phyloP scores from a whole-genome alignment of 345 rosid species.

The Arabidopsis arenosa region DNA sequence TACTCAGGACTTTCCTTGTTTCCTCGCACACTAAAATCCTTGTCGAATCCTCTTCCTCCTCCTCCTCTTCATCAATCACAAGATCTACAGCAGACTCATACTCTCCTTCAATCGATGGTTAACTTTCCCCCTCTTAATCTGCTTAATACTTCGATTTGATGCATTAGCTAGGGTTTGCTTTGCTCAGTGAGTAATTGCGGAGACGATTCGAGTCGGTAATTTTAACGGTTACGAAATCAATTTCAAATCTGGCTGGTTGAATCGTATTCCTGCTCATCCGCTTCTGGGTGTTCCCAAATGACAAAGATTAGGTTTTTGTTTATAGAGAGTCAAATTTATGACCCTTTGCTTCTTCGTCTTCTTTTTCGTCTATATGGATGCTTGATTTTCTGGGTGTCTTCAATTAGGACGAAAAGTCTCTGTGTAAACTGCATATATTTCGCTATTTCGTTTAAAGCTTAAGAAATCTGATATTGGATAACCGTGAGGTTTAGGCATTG shows the following conservation, averaged over 20 bases:
- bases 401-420: background rate
- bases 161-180: conserved; percentile 23
- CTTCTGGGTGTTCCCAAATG: conserved; percentile 13
- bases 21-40: conserved; percentile 59
- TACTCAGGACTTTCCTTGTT: conserved; percentile 69
- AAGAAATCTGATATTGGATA: background rate
- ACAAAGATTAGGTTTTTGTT: conserved; percentile 2
- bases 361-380: background rate
- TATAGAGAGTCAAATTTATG: background rate
- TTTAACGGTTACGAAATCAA: conserved; percentile 7
- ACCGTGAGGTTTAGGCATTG: background rate
- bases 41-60: conserved; percentile 47
- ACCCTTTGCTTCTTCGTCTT: background rate
- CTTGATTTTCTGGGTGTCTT: conserved; percentile 16
- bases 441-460: background rate
- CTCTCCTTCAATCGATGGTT: conserved; percentile 71
- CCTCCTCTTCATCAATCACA: conserved; percentile 43
- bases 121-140: conserved; percentile 4
- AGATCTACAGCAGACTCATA: conserved; percentile 53
- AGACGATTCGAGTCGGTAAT: conserved; percentile 2
- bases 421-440: background rate
- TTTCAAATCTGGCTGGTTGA: background rate
- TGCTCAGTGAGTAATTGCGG: background rate
- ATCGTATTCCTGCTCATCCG: conserved; percentile 3
- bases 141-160: background rate